phyloP scores from a whole-genome alignment of 495 filamentous ascomycete genomes.

The Tuber umbilicatum region DNA sequence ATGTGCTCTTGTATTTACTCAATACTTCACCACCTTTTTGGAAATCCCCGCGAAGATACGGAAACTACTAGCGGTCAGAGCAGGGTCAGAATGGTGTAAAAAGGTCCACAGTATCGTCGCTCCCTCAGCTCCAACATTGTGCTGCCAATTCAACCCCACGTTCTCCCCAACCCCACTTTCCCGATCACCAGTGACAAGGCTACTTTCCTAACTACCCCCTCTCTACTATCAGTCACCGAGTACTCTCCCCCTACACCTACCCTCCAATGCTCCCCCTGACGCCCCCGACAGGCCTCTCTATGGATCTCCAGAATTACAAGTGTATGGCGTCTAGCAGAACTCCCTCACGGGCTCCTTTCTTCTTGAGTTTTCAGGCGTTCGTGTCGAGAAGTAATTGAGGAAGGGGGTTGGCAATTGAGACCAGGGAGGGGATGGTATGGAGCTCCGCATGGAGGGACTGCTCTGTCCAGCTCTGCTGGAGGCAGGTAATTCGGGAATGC shows the following conservation, averaged over 20 bases:
- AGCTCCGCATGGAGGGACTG: too few species aligned
- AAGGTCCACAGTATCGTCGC: not conserved
- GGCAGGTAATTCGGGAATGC: too few species aligned
- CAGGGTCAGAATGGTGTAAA: not conserved
- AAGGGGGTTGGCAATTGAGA: too few species aligned
- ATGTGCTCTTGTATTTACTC: not conserved
- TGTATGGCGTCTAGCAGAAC: slow-evolving; percentile 67
- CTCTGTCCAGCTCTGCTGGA: too few species aligned
- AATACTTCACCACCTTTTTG: not conserved
- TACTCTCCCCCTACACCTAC: slow-evolving; percentile 57
- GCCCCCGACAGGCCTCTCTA: slow-evolving; percentile 75
- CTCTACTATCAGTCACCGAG: not conserved
- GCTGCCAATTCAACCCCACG: not conserved
- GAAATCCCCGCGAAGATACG: not conserved
- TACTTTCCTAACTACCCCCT: not conserved
- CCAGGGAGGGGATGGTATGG: too few species aligned
- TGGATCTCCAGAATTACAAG: slow-evolving; percentile 57
- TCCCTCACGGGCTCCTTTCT: slow-evolving; percentile 54
- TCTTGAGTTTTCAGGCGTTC: slow-evolving; percentile 33
- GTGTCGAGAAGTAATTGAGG: too few species aligned
- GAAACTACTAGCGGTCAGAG: not conserved
- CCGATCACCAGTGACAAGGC: not conserved
- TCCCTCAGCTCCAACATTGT: not conserved
- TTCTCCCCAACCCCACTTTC: not conserved
- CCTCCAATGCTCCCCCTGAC: slow-evolving; percentile 60